A percentile compares a stretch with the other conserved stretches of the same genome.
Conservation (phyloP, 2,329 filamentous ascomycete species). For the Nemania abortiva region DNA sequence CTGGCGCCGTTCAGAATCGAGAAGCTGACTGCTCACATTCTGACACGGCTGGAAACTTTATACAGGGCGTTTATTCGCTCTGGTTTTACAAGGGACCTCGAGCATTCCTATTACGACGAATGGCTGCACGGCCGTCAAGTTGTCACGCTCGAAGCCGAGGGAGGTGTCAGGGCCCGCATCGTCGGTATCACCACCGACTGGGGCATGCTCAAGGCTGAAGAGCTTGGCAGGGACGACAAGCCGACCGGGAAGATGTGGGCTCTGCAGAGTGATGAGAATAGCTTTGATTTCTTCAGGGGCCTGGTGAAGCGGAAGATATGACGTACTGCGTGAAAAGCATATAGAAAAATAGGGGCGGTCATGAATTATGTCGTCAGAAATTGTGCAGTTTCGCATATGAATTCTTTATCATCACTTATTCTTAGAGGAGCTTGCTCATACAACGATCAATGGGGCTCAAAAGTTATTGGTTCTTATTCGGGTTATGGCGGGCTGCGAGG, state of each 20-base stretch:
- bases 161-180: constrained; percentile 79
- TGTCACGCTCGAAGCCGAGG: constrained; percentile 82
- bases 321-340: not conserved
- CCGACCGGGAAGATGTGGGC: constrained; percentile 82
- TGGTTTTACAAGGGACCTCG: constrained; percentile 80
- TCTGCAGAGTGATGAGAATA: constrained; percentile 96
- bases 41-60: constrained; percentile 81
- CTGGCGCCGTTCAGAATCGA: constrained; percentile 76
- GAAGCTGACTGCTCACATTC: constrained; percentile 82
- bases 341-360: not conserved
- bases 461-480: not conserved
- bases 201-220: constrained; percentile 87
- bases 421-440: not conserved
- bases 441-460: not conserved
- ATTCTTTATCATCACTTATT: not conserved
- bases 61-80: constrained; percentile 79
- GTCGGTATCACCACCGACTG: constrained; percentile 92
- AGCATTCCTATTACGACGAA: constrained; percentile 80
- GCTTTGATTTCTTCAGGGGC: constrained; percentile 96
- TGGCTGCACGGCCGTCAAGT: constrained; percentile 87
- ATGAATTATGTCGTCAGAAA: not conserved
- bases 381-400: not conserved
- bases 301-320: constrained; percentile 81
- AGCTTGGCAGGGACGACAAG: constrained; percentile 78
- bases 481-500: too few relatives aligned